Evolutionary conservation across 805 yeast species (phyloP).

Genomic region (Saccharomycopsis amapae): DNA sequence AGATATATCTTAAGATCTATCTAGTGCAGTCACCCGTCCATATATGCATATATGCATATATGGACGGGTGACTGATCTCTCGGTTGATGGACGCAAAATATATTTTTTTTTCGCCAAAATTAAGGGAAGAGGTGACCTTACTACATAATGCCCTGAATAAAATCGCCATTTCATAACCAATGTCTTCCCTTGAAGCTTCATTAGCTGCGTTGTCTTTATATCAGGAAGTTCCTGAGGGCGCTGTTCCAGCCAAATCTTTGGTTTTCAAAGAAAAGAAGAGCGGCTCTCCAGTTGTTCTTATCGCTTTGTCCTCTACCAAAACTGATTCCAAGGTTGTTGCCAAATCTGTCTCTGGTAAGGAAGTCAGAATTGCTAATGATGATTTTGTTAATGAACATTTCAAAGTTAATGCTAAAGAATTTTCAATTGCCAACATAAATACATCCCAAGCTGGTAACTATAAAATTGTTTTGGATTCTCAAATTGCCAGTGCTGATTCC

Average conservation of each 20-base stretch:
- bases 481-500: slow-evolving; percentile 36
- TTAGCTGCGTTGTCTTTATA: slow-evolving; percentile 60
- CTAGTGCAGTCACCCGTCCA: too few relatives aligned
- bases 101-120: too few relatives aligned
- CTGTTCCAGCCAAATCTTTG: slow-evolving; percentile 59
- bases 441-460: slow-evolving; percentile 47
- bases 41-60: too few relatives aligned
- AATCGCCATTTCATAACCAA: not conserved
- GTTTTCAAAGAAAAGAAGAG: slow-evolving; percentile 91
- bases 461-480: slow-evolving; percentile 52
- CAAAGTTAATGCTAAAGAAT: slow-evolving; percentile 49
- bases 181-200: slow-evolving; percentile 51
- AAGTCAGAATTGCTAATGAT: slow-evolving; percentile 81
- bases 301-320: slow-evolving; percentile 63
- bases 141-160: too few relatives aligned
- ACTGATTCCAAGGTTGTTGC: slow-evolving; percentile 67
- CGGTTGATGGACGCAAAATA: too few relatives aligned
- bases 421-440: slow-evolving; percentile 46
- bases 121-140: too few relatives aligned
- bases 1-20: too few relatives aligned
- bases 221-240: slow-evolving; percentile 43
- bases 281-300: slow-evolving; percentile 72
- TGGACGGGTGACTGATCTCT: too few relatives aligned
- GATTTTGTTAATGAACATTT: slow-evolving; percentile 66
- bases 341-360: slow-evolving; percentile 61